Base-by-base conservation (phyloP, 208 protist genomes). In the Trypanosoma conorhini region DNA sequence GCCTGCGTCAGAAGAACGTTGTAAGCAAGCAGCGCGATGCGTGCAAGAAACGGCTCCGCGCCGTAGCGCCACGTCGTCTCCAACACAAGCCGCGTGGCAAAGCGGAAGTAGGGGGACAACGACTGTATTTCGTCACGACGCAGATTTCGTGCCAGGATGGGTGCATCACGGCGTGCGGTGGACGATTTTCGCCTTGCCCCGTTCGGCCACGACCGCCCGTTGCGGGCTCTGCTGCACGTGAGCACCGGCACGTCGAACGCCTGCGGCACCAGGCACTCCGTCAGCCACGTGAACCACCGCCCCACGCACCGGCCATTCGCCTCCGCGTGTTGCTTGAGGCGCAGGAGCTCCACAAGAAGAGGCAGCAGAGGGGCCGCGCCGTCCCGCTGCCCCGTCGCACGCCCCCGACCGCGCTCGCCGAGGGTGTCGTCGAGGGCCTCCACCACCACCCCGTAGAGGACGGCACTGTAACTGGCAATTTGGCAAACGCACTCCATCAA, bases 41-140 rank as follows among this genome's bases (percentile, higher is more conserved):
- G 80, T 46, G 73, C 76, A 19, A 95, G 62, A 46, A 95, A 87
- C 22, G 76, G 57, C 63, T 89, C 77, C 28, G 76, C 82, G 10
- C 82, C 82, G 22, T 80, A 70, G 22, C 87, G 79, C 87, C 87
- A 92, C 21, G 50, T 67, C 55, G 87, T 92, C 76, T 92, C 86
- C 28, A 65, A 62, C 64, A 90, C 76, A 19, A 93, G 46, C n/a
- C 82, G 82, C 1, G 72, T 74, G n/a, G 82, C 81, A 71, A 96
- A 96, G 74, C 68, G 63, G 67, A 96, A 93, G 71, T 90, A 96
- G 57, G 91, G 85, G 0, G 86, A 88, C 12, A 91, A 79, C 12
- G 63, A 70, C 3, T 71, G 48, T 21, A 90, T 70, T 70, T 96
- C 91, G 15, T 79, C 72, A 4, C 90, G 90, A 26, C 73, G 82